These are phyloP conservation scores for Erodium trifolium DNA, from an alignment of 441 rosid genomes.

Conservation along the genomic window DNA sequence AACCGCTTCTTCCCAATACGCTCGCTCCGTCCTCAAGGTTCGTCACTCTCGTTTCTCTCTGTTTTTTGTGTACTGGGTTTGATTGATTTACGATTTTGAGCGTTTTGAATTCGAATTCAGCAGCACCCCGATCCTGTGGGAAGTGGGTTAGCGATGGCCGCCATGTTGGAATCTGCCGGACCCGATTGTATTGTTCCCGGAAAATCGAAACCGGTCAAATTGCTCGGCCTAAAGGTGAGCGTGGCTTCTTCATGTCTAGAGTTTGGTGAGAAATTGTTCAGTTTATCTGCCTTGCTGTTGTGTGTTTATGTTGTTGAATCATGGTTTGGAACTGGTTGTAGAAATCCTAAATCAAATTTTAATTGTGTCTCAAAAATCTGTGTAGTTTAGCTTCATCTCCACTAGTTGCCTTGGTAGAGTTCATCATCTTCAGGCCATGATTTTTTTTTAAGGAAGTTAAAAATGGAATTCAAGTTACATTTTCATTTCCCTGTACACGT, in stretches of 20 bases:
- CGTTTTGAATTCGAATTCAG: constrained; percentile 7
- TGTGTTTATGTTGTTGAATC: too few species aligned
- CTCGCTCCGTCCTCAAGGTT: constrained; percentile 15
- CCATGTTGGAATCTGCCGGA: constrained; percentile 77
- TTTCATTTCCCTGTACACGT: too few species aligned
- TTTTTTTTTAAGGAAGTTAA: too few species aligned
- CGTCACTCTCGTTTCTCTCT: not conserved
- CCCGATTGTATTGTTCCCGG: constrained; percentile 87
- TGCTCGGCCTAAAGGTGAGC: constrained; percentile 72
- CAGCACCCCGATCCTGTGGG: constrained; percentile 80
- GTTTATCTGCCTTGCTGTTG: not conserved
- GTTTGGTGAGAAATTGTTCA: not conserved
- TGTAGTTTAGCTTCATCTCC: too few species aligned
- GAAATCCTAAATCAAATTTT: too few species aligned
- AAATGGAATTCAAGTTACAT: too few species aligned
- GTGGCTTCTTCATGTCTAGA: not conserved
- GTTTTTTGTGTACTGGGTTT: not conserved
- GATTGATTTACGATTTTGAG: not conserved
- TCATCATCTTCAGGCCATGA: too few species aligned
- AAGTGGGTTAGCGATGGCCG: constrained; percentile 62
- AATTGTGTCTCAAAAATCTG: too few species aligned
- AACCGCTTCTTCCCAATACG: constrained; percentile 43
- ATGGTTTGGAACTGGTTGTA: not conserved
- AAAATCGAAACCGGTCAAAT: constrained; percentile 55
- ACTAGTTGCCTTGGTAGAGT: too few species aligned